Percentiles rank a stretch among this genome's conserved stretches.
Conservation (phyloP, 352 stramenopile species). For the Phytophthora citricola region DNA sequence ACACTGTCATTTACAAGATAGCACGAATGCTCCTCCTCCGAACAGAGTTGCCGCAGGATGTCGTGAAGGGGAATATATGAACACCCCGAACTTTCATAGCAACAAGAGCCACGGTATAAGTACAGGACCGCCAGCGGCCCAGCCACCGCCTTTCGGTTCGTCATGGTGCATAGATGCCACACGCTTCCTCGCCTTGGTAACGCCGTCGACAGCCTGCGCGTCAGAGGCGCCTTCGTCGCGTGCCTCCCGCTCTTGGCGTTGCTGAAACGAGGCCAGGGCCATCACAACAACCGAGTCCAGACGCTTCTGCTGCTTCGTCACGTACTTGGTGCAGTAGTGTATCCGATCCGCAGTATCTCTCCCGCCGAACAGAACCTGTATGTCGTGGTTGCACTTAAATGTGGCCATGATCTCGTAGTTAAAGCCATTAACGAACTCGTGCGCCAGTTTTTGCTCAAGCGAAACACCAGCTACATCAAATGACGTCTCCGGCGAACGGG, state of each 20-base stretch:
- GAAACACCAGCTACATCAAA: not conserved
- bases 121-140: not conserved
- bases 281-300: not conserved
- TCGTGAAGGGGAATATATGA: not conserved
- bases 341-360: not conserved
- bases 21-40: not conserved
- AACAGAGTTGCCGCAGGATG: not conserved
- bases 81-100: not conserved
- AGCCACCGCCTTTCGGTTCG: not conserved
- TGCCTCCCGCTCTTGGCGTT: not conserved
- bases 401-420: slow-evolving; percentile 1
- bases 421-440: slow-evolving; percentile 7
- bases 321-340: slow-evolving; percentile 1
- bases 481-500: not conserved
- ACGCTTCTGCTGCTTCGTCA: slow-evolving; percentile 1
- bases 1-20: not conserved
- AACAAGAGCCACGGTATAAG: not conserved
- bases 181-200: not conserved
- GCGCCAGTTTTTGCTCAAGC: not conserved
- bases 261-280: not conserved
- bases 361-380: not conserved
- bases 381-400: not conserved
- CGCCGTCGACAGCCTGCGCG: not conserved
- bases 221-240: not conserved
- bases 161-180: not conserved